Percentiles rank a stretch among this genome's conserved stretches.
These are phyloP conservation scores for Calonectria montana DNA, from an alignment of 2,329 filamentous ascomycete species.

Conservation along the genomic window DNA sequence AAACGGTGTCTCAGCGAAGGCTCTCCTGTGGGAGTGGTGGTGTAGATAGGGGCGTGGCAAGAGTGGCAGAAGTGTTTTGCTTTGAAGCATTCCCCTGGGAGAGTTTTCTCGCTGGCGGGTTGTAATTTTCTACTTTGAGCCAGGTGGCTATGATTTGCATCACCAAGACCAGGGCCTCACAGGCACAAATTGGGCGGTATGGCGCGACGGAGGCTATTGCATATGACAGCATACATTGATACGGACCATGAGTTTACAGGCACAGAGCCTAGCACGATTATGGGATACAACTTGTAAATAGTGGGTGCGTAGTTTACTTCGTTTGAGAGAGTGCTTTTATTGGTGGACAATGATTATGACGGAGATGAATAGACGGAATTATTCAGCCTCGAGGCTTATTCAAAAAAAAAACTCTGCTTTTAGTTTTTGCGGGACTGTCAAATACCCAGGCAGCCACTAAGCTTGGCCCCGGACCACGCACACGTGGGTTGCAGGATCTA, in stretches of 20 bases:
- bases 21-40: slow-evolving; percentile 45
- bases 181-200: slow-evolving; percentile 16
- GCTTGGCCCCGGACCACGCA: not conserved
- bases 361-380: slow-evolving; percentile 22
- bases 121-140: slow-evolving; percentile 22
- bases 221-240: slow-evolving; percentile 6
- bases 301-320: not conserved
- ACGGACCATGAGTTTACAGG: slow-evolving; percentile 2
- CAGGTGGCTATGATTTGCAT: slow-evolving; percentile 9
- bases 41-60: slow-evolving; percentile 25
- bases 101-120: slow-evolving; percentile 20
- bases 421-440: not conserved
- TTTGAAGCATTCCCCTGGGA: slow-evolving; percentile 14
- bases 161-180: slow-evolving; percentile 23
- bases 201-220: slow-evolving; percentile 6
- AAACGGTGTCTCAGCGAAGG: slow-evolving; percentile 48
- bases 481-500: slow-evolving; percentile 2
- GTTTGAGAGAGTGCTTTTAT: not conserved
- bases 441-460: not conserved
- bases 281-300: slow-evolving; percentile 17
- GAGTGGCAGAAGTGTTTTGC: not conserved
- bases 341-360: slow-evolving; percentile 7
- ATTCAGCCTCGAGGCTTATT: not conserved
- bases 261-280: not conserved
- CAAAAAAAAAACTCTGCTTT: not conserved